Conservation (phyloP, 495 filamentous ascomycete genomes). For the Terfezia boudieri region DNA sequence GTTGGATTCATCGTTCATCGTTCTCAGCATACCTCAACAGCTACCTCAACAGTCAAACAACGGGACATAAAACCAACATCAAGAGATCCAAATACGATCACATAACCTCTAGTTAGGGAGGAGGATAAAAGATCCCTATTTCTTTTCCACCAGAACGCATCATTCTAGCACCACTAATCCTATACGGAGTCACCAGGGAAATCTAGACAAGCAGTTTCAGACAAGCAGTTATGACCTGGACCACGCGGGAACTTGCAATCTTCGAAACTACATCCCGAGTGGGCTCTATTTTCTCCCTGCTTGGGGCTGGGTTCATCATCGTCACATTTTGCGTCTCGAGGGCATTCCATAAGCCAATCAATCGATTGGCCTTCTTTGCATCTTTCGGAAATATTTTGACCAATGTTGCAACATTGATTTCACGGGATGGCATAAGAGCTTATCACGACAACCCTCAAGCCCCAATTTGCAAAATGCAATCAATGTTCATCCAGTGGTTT, state of each 20-base stretch:
- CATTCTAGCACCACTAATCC: too few species aligned
- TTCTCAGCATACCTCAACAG: too few species aligned
- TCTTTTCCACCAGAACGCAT: too few species aligned
- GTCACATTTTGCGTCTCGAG: constrained; percentile 39
- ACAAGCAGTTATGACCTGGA: constrained; percentile 9
- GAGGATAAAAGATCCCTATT: too few species aligned
- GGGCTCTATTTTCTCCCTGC: constrained; percentile 33
- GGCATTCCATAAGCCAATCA: constrained; percentile 65
- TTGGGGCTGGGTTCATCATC: constrained; percentile 53
- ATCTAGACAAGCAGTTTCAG: neutral
- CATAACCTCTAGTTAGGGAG: too few species aligned
- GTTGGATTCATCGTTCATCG: too few species aligned
- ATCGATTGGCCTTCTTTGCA: constrained; percentile 66
- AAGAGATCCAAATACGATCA: too few species aligned
- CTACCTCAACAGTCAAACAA: too few species aligned
- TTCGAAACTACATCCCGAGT: constrained; percentile 16
- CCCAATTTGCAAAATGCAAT: constrained; percentile 52
- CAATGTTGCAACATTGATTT: constrained; percentile 58
- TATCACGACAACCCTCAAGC: constrained; percentile 24
- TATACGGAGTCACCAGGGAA: too few species aligned
- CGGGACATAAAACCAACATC: too few species aligned
- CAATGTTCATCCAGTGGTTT: constrained; percentile 50
- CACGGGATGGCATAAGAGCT: constrained; percentile 25
- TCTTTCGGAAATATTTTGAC: constrained; percentile 65
- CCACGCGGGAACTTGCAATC: constrained; percentile 12